Base-by-base conservation (phyloP, 768 basidiomycete genomes). In the Imleria badia region DNA sequence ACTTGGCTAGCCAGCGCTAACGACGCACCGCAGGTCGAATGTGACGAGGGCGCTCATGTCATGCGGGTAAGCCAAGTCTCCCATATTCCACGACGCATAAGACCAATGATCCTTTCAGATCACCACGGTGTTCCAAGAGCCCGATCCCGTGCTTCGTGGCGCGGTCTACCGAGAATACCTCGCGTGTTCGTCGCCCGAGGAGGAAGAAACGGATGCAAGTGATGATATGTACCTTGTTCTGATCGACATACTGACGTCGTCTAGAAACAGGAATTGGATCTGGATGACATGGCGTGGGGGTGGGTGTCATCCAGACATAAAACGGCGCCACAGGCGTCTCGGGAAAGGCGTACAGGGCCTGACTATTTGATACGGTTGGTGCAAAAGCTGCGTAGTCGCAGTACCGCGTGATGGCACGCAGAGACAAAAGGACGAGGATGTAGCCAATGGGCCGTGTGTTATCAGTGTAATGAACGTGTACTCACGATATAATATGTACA, bases 281-380 rank as follows among this genome's bases (percentile, higher is more conserved):
- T 62, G 6, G 73, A 79, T 47, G 70, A 78, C 52, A 67, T 66
- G 47, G 75, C 78, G 12, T 79, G 77, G 76, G 66, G 47, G 20
- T 51, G 47, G 19, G 43, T 39, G 17, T 23, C 52, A 12, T 38
- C 48, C 34, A 51, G 14, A 8, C 26, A 15, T 26, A 31, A 41
- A 31, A 20, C 14, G 11, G 13, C 3, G 35, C 6, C 7, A 7
- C 14, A 22, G 11, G 2, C 23, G 15, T 19, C 43, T 17, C 38
- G 13, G 46, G 29, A 26, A 0, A 51, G 47, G 36, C 17, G 26
- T 8, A 12, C 30, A 40, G 30, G 52, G 40, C 22, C 5, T 5
- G 13, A 5, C 22, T 20, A 19, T 19, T 51, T 51, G 15, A 12
- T 15, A 14, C 38, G 26, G 9, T 10, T 60, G 13, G 33, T 34